Evolutionary conservation across 371 early-diverging fungal species (phyloP).

Genomic region (Apophysomyces ossiformis): DNA sequence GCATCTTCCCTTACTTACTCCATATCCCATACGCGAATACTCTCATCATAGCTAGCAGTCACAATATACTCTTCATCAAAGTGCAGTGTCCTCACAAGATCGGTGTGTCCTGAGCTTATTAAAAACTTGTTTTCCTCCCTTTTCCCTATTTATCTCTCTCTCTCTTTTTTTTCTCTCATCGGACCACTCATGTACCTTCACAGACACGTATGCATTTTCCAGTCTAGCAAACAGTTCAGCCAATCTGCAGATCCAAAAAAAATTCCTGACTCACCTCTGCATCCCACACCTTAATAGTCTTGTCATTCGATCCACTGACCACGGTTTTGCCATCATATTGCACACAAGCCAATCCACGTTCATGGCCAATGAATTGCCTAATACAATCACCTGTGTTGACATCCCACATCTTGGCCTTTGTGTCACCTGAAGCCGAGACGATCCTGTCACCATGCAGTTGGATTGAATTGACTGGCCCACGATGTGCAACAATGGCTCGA

Average conservation of each 20-base stretch:
- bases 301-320: slow-evolving; percentile 95
- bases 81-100: slow-evolving; percentile 91
- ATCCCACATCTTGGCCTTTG: slow-evolving; percentile 90
- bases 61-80: slow-evolving; percentile 62
- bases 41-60: slow-evolving; percentile 85
- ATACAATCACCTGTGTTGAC: slow-evolving; percentile 69
- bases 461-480: slow-evolving; percentile 90
- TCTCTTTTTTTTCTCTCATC: slow-evolving; percentile 4
- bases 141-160: not conserved
- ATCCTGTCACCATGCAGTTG: slow-evolving; percentile 71
- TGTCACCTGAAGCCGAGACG: slow-evolving; percentile 91
- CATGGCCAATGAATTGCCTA: slow-evolving; percentile 73
- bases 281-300: slow-evolving; percentile 95
- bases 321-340: slow-evolving; percentile 90
- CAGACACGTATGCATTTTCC: slow-evolving; percentile 71
- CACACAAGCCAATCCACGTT: slow-evolving; percentile 92
- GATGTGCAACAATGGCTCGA: slow-evolving; percentile 79
- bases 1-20: slow-evolving; percentile 20
- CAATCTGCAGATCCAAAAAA: not conserved
- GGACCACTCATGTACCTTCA: slow-evolving; percentile 20
- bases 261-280: slow-evolving; percentile 47
- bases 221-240: slow-evolving; percentile 41
- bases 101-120: slow-evolving; percentile 80
- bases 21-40: slow-evolving; percentile 95
- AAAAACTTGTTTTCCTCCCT: not conserved